A percentile compares a stretch with the other conserved stretches of the same genome.
These are phyloP conservation scores for Ramaria rubella DNA, from an alignment of 768 basidiomycete genomes.

Conservation along the genomic window DNA sequence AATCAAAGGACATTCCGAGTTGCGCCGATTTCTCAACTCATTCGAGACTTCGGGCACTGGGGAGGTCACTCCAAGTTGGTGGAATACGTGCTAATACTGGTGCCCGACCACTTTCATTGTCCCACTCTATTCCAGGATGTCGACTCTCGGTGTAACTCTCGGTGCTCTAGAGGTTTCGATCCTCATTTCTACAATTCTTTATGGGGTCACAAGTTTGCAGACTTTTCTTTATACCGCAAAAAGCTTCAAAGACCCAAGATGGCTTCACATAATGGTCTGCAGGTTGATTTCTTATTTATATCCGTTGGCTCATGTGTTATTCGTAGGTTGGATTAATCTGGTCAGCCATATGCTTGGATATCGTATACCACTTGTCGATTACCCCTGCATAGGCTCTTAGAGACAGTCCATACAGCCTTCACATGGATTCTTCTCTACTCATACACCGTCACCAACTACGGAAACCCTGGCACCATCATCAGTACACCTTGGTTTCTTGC, in stretches of 20 bases:
- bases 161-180: not conserved
- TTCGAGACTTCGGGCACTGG: too few species aligned
- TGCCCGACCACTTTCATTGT: not conserved
- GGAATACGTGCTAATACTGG: too few species aligned
- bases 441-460: not conserved
- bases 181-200: not conserved
- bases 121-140: not conserved
- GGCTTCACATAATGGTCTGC: not conserved
- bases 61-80: too few species aligned
- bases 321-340: not conserved
- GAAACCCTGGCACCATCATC: not conserved
- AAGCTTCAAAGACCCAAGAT: not conserved
- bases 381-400: not conserved
- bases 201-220: not conserved
- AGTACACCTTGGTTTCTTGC: not conserved
- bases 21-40: too few species aligned
- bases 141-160: not conserved
- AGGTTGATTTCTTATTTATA: not conserved
- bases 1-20: too few species aligned
- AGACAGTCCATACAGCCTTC: conserved; percentile 1
- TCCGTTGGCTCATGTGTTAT: not conserved
- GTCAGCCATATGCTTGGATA: not conserved
- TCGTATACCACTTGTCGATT: not conserved
- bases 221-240: not conserved
- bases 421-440: not conserved